Base-by-base conservation (phyloP, 2,329 filamentous ascomycete genomes). In the Celoporthe dispersa region DNA sequence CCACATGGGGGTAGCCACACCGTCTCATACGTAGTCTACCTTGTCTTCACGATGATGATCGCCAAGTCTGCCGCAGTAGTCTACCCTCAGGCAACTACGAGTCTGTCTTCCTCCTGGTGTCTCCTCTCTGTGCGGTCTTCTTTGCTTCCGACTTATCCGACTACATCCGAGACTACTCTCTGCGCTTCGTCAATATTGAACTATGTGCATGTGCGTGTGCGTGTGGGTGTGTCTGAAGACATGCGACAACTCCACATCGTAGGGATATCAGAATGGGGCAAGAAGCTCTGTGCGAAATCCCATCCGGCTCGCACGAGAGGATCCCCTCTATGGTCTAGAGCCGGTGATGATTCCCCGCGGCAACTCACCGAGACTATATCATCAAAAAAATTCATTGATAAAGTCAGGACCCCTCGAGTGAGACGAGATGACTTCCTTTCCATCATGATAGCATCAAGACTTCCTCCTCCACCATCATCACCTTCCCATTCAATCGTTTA, bases 241-340 rank as follows among this genome's bases (percentile, higher is more conserved):
- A 35, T 48, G 44, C 41, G 28, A 35, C 44, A 41, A 63, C 60
- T 44, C 60, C 60, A 55, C 63, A 64, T 19, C 11, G 16, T n/a
- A 16, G 12, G 16, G 44, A 39, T 14, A 44, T n/a, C 41, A 64
- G 11, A 9, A 51, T 53, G 44, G 63, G 44, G 31, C 63, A 48
- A 51, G 33, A 25, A 53, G 63, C 31, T 35, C 63, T 64, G 63
- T 64, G 63, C 63, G 63, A 64, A 53, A 22, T 37, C 63, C 33
- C 44, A 14, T 33, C 31, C 51, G 28, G 33, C 62, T 35, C n/a
- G 62, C 5, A 44, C 48, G 35, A 28, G 25, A 28, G 14, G 28
- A 44, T 14, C 7, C 44, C 44, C 3, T 62, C n/a, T 31, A 33
- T 19, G 22, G 41, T 9, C 25, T 25, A n/a, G n/a, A 28, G 62